These are phyloP conservation scores for Circinella umbellata DNA, from an alignment of 371 early-diverging fungal genomes.

Conservation along the genomic window DNA sequence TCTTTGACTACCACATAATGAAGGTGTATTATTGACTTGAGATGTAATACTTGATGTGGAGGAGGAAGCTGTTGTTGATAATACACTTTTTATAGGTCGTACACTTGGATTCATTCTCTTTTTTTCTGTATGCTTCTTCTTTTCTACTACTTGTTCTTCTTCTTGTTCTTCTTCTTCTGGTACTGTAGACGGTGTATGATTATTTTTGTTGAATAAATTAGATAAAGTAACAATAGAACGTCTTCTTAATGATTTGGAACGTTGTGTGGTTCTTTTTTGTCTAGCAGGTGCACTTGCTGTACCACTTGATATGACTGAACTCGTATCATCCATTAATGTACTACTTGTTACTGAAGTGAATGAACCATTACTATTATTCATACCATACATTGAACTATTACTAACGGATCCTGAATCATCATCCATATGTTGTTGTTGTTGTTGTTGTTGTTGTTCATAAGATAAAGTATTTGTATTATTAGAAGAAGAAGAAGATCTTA, in stretches of 20 bases:
- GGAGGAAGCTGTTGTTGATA: slow-evolving; percentile 8
- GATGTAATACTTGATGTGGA: slow-evolving; percentile 31
- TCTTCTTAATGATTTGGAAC: slow-evolving; percentile 27
- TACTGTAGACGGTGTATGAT: background rate
- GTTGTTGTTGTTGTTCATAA: too few species aligned
- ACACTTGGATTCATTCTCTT: too few species aligned
- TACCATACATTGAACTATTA: background rate
- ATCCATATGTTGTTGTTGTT: too few species aligned
- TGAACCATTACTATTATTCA: slow-evolving; percentile 8
- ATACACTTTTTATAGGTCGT: too few species aligned
- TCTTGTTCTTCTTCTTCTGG: slow-evolving; percentile 27
- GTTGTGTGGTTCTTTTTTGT: background rate
- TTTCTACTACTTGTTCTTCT: background rate
- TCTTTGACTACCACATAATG: too few species aligned
- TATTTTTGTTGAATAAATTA: slow-evolving; percentile 37
- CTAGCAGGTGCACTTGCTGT: slow-evolving; percentile 6
- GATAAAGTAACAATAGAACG: slow-evolving; percentile 43
- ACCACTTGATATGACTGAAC: slow-evolving; percentile 14
- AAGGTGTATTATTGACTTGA: too few species aligned
- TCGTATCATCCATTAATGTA: background rate
- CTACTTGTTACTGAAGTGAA: slow-evolving; percentile 10
- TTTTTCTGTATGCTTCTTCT: too few species aligned
- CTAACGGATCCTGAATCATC: background rate
- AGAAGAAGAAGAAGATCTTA: background rate
- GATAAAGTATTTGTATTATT: too few species aligned